Evolutionary conservation across 768 basidiomycete genomes (phyloP).

Genomic region (Gelatoporia subvermispora): DNA sequence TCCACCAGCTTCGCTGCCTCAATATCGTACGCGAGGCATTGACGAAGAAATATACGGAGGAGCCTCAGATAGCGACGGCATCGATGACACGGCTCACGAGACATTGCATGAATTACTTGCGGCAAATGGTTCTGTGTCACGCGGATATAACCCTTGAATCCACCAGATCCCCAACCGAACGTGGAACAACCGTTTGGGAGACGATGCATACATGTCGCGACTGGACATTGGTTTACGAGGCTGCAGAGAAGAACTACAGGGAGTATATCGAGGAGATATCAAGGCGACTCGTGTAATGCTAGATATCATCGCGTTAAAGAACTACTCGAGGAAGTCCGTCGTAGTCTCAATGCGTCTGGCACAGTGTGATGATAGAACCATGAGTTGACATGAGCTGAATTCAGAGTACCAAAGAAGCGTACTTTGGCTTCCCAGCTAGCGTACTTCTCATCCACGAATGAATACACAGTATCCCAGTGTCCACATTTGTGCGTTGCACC

Average conservation of each 20-base stretch:
- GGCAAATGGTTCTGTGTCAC: constrained; percentile 27
- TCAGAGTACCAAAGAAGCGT: no score
- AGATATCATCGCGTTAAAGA: no score
- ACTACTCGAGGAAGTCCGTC: no score
- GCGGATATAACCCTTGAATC: constrained; percentile 26
- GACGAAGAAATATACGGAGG: constrained; percentile 7
- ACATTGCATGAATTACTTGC: constrained; percentile 34
- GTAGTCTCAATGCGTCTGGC: no score
- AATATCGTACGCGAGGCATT: constrained; percentile 28
- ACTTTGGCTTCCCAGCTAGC: constrained; percentile 1
- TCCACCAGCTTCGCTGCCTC: constrained; percentile 38
- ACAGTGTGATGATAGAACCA: no score
- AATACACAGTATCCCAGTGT: constrained; percentile 3
- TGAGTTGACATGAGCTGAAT: no score
- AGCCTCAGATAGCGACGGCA: no score
- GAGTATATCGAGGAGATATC: constrained; percentile 5
- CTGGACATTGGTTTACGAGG: constrained; percentile 23
- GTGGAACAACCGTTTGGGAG: constrained; percentile 9
- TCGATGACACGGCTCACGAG: constrained; percentile 3
- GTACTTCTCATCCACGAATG: constrained; percentile 2
- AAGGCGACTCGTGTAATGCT: no score
- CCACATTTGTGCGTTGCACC: constrained; percentile 7
- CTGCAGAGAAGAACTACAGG: constrained; percentile 20
- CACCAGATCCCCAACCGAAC: constrained; percentile 3
- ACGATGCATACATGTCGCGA: constrained; percentile 22